Percentiles rank a stretch among this genome's conserved stretches.
Conservation (phyloP, 768 basidiomycete species). For the Cystobasidium ongulense region DNA sequence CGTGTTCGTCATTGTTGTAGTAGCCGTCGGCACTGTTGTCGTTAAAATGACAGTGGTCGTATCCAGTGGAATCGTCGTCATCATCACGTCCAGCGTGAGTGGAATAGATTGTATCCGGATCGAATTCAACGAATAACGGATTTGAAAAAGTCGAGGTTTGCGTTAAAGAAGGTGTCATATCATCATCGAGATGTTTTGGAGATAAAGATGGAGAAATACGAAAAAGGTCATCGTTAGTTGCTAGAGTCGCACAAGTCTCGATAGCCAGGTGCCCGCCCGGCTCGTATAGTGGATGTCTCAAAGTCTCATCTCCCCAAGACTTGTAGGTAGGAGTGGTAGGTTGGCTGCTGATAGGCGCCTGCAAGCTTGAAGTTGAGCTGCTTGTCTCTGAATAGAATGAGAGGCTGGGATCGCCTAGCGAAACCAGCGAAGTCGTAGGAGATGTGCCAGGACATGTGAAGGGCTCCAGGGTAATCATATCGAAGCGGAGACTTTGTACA, state of each 20-base stretch:
- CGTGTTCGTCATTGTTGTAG: constrained; percentile 22
- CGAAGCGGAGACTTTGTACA: too few species aligned
- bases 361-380: neutral
- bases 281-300: neutral
- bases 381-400: neutral
- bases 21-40: constrained; percentile 16
- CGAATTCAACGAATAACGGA: neutral
- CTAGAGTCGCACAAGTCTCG: neutral
- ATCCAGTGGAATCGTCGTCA: neutral
- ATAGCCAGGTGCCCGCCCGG: neutral
- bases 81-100: neutral
- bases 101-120: neutral
- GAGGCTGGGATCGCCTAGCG: neutral
- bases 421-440: neutral
- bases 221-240: neutral
- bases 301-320: neutral
- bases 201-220: neutral
- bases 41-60: neutral
- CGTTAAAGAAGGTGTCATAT: neutral
- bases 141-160: neutral
- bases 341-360: neutral
- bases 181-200: neutral
- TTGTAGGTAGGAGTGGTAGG: neutral
- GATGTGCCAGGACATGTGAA: neutral
- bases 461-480: too few species aligned